Conservation (phyloP, 148 eudicot species). For the Camellia sinensis region DNA sequence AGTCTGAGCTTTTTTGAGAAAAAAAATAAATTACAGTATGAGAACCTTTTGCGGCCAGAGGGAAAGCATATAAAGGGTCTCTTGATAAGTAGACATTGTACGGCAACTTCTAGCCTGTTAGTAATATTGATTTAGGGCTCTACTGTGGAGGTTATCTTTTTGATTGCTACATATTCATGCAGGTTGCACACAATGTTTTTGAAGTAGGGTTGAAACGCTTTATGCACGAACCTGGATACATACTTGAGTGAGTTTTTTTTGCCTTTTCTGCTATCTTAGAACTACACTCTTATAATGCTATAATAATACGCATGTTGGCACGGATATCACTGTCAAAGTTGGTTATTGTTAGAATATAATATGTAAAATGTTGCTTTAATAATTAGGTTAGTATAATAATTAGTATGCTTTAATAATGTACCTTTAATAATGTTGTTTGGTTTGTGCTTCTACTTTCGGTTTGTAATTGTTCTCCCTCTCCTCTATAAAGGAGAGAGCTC, state of each 20-base stretch:
- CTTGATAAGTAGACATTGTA: not conserved
- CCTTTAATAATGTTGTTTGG: too few relatives aligned
- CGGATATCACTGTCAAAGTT: too few relatives aligned
- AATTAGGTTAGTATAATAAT: too few relatives aligned
- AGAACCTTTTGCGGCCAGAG: not conserved
- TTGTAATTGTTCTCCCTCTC: too few relatives aligned
- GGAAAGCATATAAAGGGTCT: not conserved
- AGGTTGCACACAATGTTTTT: constrained; percentile 94
- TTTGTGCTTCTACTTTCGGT: too few relatives aligned
- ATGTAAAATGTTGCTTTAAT: too few relatives aligned
- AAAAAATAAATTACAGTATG: not conserved
- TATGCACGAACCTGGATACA: constrained; percentile 96
- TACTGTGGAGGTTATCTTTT: not conserved
- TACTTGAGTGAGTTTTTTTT: constrained; percentile 76
- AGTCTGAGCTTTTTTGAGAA: not conserved
- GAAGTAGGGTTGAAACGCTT: constrained; percentile 94
- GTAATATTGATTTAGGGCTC: not conserved
- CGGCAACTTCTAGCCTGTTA: not conserved
- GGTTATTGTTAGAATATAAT: too few relatives aligned
- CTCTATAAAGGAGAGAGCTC: too few relatives aligned
- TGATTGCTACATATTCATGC: constrained; percentile 33
- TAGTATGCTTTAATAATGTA: too few relatives aligned
- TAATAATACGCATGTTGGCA: not conserved
- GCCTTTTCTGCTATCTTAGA: constrained; percentile 14
- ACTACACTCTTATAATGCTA: not conserved